Evolutionary conservation across 129 eudicot genomes (phyloP), one percentile per base, ranked within the genome.

Genomic region (Flaveria linearis): DNA sequence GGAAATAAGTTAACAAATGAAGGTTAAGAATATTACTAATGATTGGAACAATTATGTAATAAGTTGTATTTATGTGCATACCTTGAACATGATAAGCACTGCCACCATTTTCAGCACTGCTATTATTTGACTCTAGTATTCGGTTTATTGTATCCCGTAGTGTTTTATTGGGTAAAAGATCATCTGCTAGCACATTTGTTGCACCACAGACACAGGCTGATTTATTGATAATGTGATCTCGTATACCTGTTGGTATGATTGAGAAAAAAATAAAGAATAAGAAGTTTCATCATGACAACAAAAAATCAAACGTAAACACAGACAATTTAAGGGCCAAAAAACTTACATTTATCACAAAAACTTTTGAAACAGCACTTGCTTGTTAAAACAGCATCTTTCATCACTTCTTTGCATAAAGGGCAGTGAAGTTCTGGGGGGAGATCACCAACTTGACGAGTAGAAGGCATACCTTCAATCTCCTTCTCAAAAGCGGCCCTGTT

Each of bases 401-500:
- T 95, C 18, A 91, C 97, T 75, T 95, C 82, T 86, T 79, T 87
- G 76, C 99, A 95, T 71, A 95, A 62, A 20, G 96, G 99, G 75
- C 99, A 95, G 72, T 80, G 96, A 30, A 95, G 91, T 71, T 95
- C 99, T 23, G 95, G 96, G 1, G 99, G 99, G n/a, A 95, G 89
- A 68, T 95, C 96, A 69, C 97, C 96, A 60, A 91, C 88, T 20
- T 89, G 75, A 25, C 97, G 88, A 62, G 88, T 87, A 42, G 99
- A 95, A 51, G 97, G 94, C 89, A 95, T 79, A 68, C 99, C 99
- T 85, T 95, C 97, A 47, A 95, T 91, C 85, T 95, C 99, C 83
- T 78, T 95, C 65, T 95, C 99, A 82, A 95, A 95, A 69, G 92
- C 99, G 82, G 97, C 99, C 95, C 99, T 95, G 73, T 67, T 63